Evolutionary conservation across 169 alveolate genomes (phyloP).

Genomic region (Neospora caninum): DNA sequence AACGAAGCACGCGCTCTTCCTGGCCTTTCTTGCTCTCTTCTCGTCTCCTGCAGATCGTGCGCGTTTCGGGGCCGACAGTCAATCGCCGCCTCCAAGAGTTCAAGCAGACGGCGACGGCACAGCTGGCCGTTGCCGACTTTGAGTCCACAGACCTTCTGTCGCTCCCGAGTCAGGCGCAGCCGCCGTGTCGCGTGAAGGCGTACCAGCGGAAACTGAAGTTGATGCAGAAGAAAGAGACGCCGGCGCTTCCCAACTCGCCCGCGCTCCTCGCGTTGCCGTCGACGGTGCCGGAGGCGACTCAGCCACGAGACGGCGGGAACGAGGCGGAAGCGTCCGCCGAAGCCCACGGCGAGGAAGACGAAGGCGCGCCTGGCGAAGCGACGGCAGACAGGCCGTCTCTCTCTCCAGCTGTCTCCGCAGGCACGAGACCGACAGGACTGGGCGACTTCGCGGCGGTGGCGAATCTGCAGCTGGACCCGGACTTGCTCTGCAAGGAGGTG

Average conservation of each 20-base stretch:
- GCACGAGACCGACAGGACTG: neutral
- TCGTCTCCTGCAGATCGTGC: conserved; percentile 39
- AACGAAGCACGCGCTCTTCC: neutral
- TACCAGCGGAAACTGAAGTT: neutral
- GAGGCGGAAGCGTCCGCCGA: neutral
- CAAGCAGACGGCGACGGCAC: conserved; percentile 67
- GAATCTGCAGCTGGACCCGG: neutral
- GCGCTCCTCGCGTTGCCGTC: neutral
- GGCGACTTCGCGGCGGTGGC: neutral
- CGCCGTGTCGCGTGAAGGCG: conserved; percentile 64
- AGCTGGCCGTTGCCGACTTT: conserved; percentile 62
- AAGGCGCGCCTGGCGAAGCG: neutral
- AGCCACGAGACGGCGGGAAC: neutral
- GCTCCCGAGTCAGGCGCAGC: conserved; percentile 61
- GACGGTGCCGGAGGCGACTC: neutral
- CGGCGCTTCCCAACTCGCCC: neutral
- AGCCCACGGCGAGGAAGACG: neutral
- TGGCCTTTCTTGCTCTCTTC: neutral
- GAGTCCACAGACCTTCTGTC: conserved; percentile 66
- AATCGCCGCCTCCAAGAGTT: conserved; percentile 67
- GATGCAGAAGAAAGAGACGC: conserved; percentile 14
- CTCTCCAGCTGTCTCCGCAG: neutral
- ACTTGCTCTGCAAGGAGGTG: conserved; percentile 8
- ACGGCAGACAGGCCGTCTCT: neutral
- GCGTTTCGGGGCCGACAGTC: conserved; percentile 60